Evolutionary conservation across 148 eudicot species (phyloP).

Genomic region (Nepenthes mirabilis): DNA sequence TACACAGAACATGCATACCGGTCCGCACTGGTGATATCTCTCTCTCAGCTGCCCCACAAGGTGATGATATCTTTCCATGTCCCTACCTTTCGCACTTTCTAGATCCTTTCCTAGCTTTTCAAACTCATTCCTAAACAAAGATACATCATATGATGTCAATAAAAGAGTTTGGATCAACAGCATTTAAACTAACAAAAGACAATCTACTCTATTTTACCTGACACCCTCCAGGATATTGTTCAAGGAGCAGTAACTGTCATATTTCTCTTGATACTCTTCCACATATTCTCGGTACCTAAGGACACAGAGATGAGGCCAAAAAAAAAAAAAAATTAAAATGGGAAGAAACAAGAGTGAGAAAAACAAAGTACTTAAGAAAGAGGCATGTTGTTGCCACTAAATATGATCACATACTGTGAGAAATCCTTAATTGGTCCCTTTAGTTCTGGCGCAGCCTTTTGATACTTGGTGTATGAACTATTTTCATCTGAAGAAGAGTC

Average conservation of each 20-base stretch:
- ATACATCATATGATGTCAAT: background rate
- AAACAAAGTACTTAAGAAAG: conserved; percentile 2
- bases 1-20: conserved; percentile 33
- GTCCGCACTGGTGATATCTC: conserved; percentile 71
- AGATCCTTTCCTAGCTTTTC: conserved; percentile 62
- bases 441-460: conserved; percentile 79
- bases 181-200: conserved; percentile 3
- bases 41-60: conserved; percentile 54
- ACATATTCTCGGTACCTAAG: conserved; percentile 75
- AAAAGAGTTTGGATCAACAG: background rate
- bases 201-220: conserved; percentile 26
- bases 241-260: conserved; percentile 59
- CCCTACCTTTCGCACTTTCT: conserved; percentile 60
- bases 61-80: conserved; percentile 43
- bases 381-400: background rate
- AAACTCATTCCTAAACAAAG: conserved; percentile 50
- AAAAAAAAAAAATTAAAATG: no score
- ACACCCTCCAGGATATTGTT: conserved; percentile 62
- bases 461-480: conserved; percentile 66
- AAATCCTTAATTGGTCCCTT: conserved; percentile 68
- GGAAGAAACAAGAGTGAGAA: background rate
- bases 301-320: background rate
- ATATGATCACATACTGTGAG: conserved; percentile 55
- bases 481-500: conserved; percentile 70
- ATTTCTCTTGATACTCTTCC: conserved; percentile 79